phyloP scores from a whole-genome alignment of 129 eudicot genomes.

The Escallonia herrerae region DNA sequence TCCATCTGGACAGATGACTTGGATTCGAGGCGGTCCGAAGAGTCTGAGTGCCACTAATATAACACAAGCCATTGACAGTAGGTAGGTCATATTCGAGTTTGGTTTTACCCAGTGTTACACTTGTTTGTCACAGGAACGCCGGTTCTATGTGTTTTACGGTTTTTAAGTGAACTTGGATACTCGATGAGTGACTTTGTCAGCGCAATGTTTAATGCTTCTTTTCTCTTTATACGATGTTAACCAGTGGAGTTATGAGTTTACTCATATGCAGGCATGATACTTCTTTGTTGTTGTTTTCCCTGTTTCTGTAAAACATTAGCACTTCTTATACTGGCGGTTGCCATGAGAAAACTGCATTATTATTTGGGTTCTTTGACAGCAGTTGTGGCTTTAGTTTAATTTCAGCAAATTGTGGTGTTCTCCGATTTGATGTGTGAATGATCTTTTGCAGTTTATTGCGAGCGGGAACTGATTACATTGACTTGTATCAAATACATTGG shows the following conservation, averaged over 20 bases:
- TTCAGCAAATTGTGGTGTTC: background rate
- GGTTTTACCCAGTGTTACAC: background rate
- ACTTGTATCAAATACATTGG: conserved; percentile 95
- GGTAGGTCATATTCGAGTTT: conserved; percentile 30
- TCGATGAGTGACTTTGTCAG: background rate
- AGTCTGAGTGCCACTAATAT: conserved; percentile 73
- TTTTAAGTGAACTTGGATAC: no score
- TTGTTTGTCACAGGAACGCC: background rate
- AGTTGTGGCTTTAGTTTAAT: background rate
- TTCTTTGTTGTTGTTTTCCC: no score
- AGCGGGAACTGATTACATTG: conserved; percentile 68
- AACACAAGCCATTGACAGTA: conserved; percentile 64
- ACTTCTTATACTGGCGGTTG: background rate
- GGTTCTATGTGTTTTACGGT: no score
- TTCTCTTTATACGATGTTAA: no score
- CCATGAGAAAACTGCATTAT: background rate
- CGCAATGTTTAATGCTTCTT: background rate
- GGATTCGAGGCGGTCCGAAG: conserved; percentile 94
- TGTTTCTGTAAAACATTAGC: background rate
- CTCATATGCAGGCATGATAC: no score
- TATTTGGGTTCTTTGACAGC: background rate
- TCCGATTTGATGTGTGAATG: background rate
- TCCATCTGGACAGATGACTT: conserved; percentile 93
- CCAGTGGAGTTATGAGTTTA: no score
- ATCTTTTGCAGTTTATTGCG: conserved; percentile 68